Evolutionary conservation across 2,329 filamentous ascomycete genomes (phyloP).

Genomic region (Epichloe coenophiala): DNA sequence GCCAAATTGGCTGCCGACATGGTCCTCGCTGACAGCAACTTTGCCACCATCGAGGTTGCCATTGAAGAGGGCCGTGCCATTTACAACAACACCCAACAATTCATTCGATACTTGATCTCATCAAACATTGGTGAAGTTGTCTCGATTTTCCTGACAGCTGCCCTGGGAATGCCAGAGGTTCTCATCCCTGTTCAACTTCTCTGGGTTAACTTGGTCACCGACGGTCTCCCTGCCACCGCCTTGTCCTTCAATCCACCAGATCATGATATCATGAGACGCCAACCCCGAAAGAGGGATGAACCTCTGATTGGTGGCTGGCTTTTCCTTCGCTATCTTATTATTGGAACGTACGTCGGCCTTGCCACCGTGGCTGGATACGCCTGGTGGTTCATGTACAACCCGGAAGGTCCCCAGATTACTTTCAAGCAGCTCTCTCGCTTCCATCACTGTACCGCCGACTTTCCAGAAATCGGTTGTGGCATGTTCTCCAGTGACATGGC

Average conservation of each 20-base stretch:
- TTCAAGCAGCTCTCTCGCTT: constrained; percentile 87
- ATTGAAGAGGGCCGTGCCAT: constrained; percentile 96
- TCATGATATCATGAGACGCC: constrained; percentile 91
- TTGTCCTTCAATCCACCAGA: constrained; percentile 98
- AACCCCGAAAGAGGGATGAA: constrained; percentile 85
- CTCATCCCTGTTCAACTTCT: constrained; percentile 93
- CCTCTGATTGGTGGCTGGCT: constrained; percentile 87
- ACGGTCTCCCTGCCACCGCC: constrained; percentile 90
- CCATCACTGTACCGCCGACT: constrained; percentile 78
- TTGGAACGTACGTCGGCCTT: constrained; percentile 86
- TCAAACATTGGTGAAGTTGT: constrained; percentile 99
- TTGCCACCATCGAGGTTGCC: constrained; percentile 90
- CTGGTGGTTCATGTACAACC: constrained; percentile 99
- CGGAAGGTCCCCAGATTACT: constrained; percentile 75
- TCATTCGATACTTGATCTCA: constrained; percentile 97
- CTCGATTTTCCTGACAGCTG: constrained; percentile 95
- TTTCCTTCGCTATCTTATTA: constrained; percentile 94
- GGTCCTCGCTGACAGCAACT: constrained; percentile 97
- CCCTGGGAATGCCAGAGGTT: constrained; percentile 93
- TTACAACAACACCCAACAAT: constrained; percentile 99
- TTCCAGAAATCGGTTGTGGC: constrained; percentile 77
- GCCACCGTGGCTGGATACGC: constrained; percentile 94
- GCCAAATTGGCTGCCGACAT: constrained; percentile 95
- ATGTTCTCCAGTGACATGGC: constrained; percentile 84
- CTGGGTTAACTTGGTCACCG: constrained; percentile 97